Evolutionary conservation across 768 basidiomycete genomes (phyloP).

Genomic region (Boletus tomentosulus): DNA sequence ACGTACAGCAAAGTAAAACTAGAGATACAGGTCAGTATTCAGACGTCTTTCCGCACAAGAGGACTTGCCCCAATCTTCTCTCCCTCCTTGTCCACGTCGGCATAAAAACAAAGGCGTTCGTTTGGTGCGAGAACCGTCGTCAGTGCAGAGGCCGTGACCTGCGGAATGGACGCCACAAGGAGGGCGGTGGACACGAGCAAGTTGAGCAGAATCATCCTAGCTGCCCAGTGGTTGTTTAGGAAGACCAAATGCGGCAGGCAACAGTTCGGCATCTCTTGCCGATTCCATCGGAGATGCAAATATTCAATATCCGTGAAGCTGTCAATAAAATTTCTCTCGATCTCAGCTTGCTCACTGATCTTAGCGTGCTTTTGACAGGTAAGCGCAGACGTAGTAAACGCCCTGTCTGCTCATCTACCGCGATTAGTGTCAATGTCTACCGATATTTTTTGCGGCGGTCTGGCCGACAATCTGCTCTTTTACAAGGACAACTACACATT

Average conservation of each 20-base stretch:
- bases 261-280: slow-evolving; percentile 22
- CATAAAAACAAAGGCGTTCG: slow-evolving; percentile 88
- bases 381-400: neutral
- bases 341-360: neutral
- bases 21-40: slow-evolving; percentile 11
- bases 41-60: neutral
- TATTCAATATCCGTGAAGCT: slow-evolving; percentile 14
- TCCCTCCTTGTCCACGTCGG: slow-evolving; percentile 92
- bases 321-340: neutral
- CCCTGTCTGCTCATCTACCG: neutral
- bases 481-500: slow-evolving; percentile 4
- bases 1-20: slow-evolving; percentile 97
- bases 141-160: slow-evolving; percentile 57
- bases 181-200: slow-evolving; percentile 20
- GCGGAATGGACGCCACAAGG: slow-evolving; percentile 31
- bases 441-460: slow-evolving; percentile 7
- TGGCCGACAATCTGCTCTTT: slow-evolving; percentile 4
- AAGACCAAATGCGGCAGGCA: neutral
- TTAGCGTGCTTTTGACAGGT: slow-evolving; percentile 17
- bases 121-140: slow-evolving; percentile 78
- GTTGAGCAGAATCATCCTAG: slow-evolving; percentile 20
- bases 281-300: slow-evolving; percentile 12
- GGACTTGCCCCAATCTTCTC: slow-evolving; percentile 82
- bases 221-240: neutral
- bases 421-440: slow-evolving; percentile 1